These are phyloP conservation scores for Podaxis sp. DNA, from an alignment of 768 basidiomycete species.

Conservation along the genomic window DNA sequence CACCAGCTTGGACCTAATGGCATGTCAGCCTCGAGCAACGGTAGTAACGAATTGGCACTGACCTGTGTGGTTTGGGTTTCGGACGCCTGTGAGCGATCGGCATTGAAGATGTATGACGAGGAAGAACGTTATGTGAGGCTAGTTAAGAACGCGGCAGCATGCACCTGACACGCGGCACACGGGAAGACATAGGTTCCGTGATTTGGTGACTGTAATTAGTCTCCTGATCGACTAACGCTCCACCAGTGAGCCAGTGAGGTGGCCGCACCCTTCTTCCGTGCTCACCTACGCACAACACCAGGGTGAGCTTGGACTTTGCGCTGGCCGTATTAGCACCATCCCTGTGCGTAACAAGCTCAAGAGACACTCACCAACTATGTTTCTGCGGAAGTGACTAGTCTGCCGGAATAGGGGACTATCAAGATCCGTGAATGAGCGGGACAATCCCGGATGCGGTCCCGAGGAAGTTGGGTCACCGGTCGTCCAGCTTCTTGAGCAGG, in stretches of 20 bases:
- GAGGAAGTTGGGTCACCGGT: background rate
- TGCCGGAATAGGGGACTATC: too few relatives aligned
- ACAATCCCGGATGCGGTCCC: background rate
- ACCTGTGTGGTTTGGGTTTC: conserved; percentile 2
- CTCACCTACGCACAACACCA: too few relatives aligned
- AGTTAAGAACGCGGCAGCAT: background rate
- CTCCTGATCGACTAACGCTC: too few relatives aligned
- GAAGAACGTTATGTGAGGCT: background rate
- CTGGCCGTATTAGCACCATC: too few relatives aligned
- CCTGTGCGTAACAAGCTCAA: too few relatives aligned
- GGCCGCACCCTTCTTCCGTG: too few relatives aligned
- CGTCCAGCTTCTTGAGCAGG: background rate
- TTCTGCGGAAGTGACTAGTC: too few relatives aligned
- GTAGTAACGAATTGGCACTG: background rate
- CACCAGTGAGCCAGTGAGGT: too few relatives aligned
- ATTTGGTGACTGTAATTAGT: background rate
- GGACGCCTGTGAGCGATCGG: conserved; percentile 10
- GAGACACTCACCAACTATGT: too few relatives aligned
- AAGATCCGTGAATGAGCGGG: background rate
- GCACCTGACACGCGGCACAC: conserved; percentile 8
- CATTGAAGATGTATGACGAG: background rate
- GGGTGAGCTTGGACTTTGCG: too few relatives aligned
- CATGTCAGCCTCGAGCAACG: background rate
- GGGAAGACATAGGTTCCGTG: conserved; percentile 9
- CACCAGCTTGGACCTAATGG: conserved; percentile 4